A percentile compares a stretch with the other conserved stretches of the same genome.
These are phyloP conservation scores for Yarrowia divulgata DNA, from an alignment of 805 yeast species.

Conservation along the genomic window DNA sequence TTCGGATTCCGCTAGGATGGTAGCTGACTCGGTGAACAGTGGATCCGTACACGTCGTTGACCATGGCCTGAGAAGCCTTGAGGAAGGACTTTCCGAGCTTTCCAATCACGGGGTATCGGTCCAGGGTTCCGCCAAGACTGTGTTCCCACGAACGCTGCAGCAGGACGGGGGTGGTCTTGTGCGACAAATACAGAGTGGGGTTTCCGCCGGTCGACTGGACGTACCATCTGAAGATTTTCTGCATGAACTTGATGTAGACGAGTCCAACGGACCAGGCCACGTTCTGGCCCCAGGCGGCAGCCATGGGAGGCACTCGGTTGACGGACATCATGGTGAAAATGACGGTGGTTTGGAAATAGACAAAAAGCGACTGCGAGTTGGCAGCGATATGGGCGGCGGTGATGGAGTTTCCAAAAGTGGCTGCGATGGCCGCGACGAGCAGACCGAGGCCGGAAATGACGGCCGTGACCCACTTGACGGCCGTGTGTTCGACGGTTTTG, in stretches of 20 bases:
- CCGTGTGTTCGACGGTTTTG: conserved; percentile 78
- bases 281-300: conserved; percentile 90
- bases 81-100: conserved; percentile 16
- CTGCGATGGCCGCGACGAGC: conserved; percentile 77
- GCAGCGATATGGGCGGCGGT: conserved; percentile 92
- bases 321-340: conserved; percentile 85
- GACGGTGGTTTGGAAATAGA: conserved; percentile 88
- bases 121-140: background rate
- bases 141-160: conserved; percentile 59
- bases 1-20: conserved; percentile 29
- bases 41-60: conserved; percentile 36
- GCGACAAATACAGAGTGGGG: conserved; percentile 68
- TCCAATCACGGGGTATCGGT: conserved; percentile 17
- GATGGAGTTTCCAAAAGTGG: conserved; percentile 84
- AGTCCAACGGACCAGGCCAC: conserved; percentile 96
- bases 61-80: conserved; percentile 21
- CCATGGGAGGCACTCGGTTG: conserved; percentile 88
- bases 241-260: conserved; percentile 81
- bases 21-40: conserved; percentile 14
- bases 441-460: conserved; percentile 88
- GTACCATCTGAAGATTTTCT: conserved; percentile 88
- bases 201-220: conserved; percentile 92
- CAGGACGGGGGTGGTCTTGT: conserved; percentile 69
- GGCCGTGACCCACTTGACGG: conserved; percentile 94
- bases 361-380: conserved; percentile 80